Evolutionary conservation across 2,329 filamentous ascomycete genomes (phyloP).

Genomic region (Botrytis deweyae): DNA sequence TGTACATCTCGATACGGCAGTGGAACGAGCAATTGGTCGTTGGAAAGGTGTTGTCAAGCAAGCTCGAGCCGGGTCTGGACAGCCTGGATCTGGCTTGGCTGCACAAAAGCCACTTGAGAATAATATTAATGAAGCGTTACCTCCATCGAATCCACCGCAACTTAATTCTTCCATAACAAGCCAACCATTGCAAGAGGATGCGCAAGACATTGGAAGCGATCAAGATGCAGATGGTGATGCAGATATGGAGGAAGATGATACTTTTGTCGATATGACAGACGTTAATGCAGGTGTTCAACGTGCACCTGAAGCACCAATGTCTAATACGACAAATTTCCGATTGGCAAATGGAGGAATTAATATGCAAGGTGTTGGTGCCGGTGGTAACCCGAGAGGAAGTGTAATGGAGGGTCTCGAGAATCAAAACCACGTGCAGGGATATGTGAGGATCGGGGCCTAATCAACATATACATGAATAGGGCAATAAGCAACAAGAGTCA

Average conservation of each 20-base stretch:
- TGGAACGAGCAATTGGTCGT: slow-evolving; percentile 56
- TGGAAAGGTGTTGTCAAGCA: slow-evolving; percentile 63
- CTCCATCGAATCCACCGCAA: slow-evolving; percentile 13
- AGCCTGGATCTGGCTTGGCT: slow-evolving; percentile 45
- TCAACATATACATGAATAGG: background rate
- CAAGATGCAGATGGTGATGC: slow-evolving; percentile 38
- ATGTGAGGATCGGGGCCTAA: slow-evolving; percentile 36
- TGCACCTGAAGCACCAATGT: slow-evolving; percentile 29
- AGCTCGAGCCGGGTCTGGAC: slow-evolving; percentile 41
- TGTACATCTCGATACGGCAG: slow-evolving; percentile 51
- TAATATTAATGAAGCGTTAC: slow-evolving; percentile 21
- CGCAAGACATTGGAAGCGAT: slow-evolving; percentile 30
- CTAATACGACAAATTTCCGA: slow-evolving; percentile 28
- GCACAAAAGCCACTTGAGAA: slow-evolving; percentile 49
- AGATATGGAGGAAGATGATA: slow-evolving; percentile 55
- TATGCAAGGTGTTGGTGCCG: slow-evolving; percentile 22
- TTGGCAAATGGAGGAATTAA: slow-evolving; percentile 30
- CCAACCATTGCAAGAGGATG: slow-evolving; percentile 13
- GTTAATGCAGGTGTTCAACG: slow-evolving; percentile 21
- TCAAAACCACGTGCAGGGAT: slow-evolving; percentile 29
- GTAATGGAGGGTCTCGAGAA: slow-evolving; percentile 32
- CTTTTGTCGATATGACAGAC: slow-evolving; percentile 50
- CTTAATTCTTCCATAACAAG: slow-evolving; percentile 10
- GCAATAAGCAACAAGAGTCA: background rate
- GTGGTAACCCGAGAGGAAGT: slow-evolving; percentile 16